These are phyloP conservation scores for Omphalea diandra DNA, from an alignment of 441 rosid genomes.

Conservation along the genomic window DNA sequence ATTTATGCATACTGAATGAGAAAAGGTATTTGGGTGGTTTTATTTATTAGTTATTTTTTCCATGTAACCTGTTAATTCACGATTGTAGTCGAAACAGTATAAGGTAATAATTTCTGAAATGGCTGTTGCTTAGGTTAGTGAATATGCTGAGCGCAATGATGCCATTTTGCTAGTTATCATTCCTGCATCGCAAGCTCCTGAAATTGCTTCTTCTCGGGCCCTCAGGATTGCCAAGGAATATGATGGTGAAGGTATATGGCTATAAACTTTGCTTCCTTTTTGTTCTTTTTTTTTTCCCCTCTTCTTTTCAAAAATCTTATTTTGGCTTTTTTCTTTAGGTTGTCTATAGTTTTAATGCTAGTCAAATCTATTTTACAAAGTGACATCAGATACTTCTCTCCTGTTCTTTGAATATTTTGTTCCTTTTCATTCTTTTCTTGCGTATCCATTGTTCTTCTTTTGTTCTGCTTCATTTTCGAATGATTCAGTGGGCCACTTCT, in stretches of 20 bases:
- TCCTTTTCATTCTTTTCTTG: too few relatives aligned
- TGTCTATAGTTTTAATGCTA: background rate
- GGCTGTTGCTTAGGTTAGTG: conserved; percentile 52
- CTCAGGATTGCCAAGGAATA: conserved; percentile 81
- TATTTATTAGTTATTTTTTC: background rate
- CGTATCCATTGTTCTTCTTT: background rate
- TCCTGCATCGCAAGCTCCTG: conserved; percentile 80
- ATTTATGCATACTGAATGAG: background rate
- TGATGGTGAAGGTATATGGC: conserved; percentile 65
- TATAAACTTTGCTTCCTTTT: background rate
- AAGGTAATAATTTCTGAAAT: background rate
- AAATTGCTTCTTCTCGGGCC: conserved; percentile 78
- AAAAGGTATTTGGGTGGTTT: background rate
- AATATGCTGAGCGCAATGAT: conserved; percentile 73
- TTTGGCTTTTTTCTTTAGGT: background rate
- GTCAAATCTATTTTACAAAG: background rate
- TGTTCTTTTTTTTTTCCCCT: background rate
- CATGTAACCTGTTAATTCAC: background rate
- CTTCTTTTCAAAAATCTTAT: too few relatives aligned
- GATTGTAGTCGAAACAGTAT: background rate
- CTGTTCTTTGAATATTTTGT: background rate
- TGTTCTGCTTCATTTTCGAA: conserved; percentile 27
- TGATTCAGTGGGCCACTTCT: conserved; percentile 16
- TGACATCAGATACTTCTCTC: background rate
- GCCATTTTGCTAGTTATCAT: conserved; percentile 76